Conservation (phyloP, 2,329 filamentous ascomycete species). For the Monosporascus ibericus region DNA sequence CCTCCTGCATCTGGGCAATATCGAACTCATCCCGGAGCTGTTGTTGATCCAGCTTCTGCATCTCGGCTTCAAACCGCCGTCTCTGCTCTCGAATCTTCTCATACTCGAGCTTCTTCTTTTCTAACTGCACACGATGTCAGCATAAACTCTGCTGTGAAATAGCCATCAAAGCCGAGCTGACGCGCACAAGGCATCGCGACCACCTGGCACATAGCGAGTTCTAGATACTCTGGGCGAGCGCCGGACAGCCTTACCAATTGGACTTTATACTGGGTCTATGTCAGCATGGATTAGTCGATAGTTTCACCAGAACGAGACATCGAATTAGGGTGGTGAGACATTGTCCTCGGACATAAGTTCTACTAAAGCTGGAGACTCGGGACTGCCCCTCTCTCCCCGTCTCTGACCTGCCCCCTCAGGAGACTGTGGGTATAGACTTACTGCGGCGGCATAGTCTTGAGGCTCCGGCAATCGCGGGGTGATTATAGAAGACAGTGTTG, state of each 20-base stretch:
- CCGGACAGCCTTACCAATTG: constrained; percentile 59
- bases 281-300: constrained; percentile 18
- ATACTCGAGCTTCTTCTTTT: constrained; percentile 90
- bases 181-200: constrained; percentile 3
- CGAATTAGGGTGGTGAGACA: constrained; percentile 22
- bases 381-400: background rate
- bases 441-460: constrained; percentile 41
- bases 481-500: constrained; percentile 63
- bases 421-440: constrained; percentile 15
- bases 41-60: constrained; percentile 82
- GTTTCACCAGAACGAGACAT: constrained; percentile 25
- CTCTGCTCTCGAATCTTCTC: constrained; percentile 86
- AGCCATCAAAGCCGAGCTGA: constrained; percentile 1
- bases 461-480: constrained; percentile 42
- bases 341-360: constrained; percentile 10
- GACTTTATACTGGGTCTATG: constrained; percentile 38
- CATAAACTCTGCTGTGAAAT: constrained; percentile 7
- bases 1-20: constrained; percentile 77
- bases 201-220: constrained; percentile 3
- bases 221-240: constrained; percentile 3
- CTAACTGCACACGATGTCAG: constrained; percentile 58
- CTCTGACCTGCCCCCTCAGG: constrained; percentile 4
- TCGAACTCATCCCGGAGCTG: constrained; percentile 79
- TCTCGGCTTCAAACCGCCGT: constrained; percentile 83
- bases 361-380: constrained; percentile 12